Base-by-base conservation (phyloP, 345 rosid genomes). In the Gossypium mustelinum region DNA sequence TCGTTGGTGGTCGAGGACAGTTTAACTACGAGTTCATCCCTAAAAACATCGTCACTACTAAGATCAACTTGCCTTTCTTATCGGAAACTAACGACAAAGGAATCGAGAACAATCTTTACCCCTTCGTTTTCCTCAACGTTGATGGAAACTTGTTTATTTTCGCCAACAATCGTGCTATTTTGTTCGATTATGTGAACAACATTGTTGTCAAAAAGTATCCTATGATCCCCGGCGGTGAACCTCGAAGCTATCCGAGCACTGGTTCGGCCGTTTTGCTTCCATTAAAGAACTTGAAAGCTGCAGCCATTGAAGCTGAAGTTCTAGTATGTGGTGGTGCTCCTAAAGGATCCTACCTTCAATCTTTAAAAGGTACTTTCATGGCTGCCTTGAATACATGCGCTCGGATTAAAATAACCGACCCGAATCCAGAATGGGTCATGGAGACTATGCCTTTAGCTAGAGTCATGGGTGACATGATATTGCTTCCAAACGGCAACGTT, bases 401-500 rank as follows among this genome's bases (percentile, higher is more conserved):
- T 12, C 25, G 29, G 27, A 22, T 57, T 12, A 57, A 12, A 3
- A 57, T 57, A 22, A 57, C 61, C 0, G 61, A 57, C 61, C 6
- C 61, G 14, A 57, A 57, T 22, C 61, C 61, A 9, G 29, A 57
- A 22, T 57, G 61, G 61, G 34, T 57, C 14, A 22, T 57, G 61
- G 61, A 57, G 29, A 57, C 61, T 3, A 57, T 57, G 34, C 61
- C 98, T 9, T 54, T 9, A 14, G 80, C 87, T 9, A 85, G 95
- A 80, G 88, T 84, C 54, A 91, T 94, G 97, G 89, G 94, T 24
- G 97, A 94, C 83, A 87, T 91, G 98, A 79, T 65, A 6, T 67
- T 90, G 70, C 94, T 94, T 50, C 98, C 98, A 1, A 84, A 86
- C 18, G 94, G 29, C 2, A 55, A 18, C 3, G 25, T 57, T 4